Evolutionary conservation across 768 basidiomycete species (phyloP).

Genomic region (Leccinum uliginosum): DNA sequence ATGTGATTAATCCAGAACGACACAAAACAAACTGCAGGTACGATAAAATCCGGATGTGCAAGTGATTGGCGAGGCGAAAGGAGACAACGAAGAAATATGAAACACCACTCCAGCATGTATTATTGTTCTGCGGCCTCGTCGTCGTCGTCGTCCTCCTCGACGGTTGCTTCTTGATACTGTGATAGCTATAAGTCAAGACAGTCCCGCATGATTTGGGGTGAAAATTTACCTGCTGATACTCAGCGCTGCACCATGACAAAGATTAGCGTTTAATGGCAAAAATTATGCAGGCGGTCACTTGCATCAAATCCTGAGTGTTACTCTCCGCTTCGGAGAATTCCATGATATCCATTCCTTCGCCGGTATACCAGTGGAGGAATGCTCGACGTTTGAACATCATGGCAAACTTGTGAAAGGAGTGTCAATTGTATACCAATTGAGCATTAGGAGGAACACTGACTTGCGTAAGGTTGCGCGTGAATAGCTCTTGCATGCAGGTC

Average conservation of each 20-base stretch:
- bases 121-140: constrained; percentile 30
- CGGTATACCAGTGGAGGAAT: constrained; percentile 89
- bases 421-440: constrained; percentile 1
- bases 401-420: constrained; percentile 47
- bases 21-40: constrained; percentile 19
- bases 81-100: background rate
- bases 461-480: constrained; percentile 64
- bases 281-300: constrained; percentile 29
- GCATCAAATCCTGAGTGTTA: constrained; percentile 78
- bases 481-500: constrained; percentile 81
- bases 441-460: constrained; percentile 32
- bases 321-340: constrained; percentile 88
- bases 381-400: constrained; percentile 82
- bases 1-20: constrained; percentile 12
- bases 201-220: background rate
- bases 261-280: constrained; percentile 3
- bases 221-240: constrained; percentile 74
- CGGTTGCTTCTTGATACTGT: constrained; percentile 59
- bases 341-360: constrained; percentile 84
- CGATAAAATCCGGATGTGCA: constrained; percentile 6
- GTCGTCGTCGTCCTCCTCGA: constrained; percentile 38
- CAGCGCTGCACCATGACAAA: constrained; percentile 49
- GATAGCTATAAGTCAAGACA: background rate
- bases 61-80: background rate
- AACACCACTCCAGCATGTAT: background rate